Evolutionary conservation across 768 basidiomycete genomes (phyloP), one percentile per base, ranked within the genome.

Genomic region (Mycena metata): DNA sequence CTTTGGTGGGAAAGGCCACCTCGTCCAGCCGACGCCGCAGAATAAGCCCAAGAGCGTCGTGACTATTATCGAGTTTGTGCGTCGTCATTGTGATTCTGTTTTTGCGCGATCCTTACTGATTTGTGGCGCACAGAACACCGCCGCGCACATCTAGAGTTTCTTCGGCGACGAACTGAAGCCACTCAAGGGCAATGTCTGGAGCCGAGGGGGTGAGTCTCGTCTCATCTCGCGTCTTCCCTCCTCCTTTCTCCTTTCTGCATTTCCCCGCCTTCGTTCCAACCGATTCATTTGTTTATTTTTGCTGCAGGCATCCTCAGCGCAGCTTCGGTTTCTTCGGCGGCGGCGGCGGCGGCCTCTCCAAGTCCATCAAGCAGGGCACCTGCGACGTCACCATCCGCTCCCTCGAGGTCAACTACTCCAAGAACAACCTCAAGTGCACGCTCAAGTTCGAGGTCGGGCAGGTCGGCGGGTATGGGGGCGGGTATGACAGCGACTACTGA

Each of bases 11-110:
- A 78, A 79, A 56, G 82, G 83, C 1, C 60, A 58, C 7, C 76
- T 82, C 61, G 76, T 82, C 15, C 81, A 83, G 64, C 82, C 83
- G 15, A 82, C 80, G 26, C 79, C 80, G 30, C 51, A 72, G 30
- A 83, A 83, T 64, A 83, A 83, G 68, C 83, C 83, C 23, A 82
- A 77, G 62, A 79, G 78, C 49, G 76, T 76, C 30, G 83, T 83
- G 15, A 82, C 82, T 6, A 82, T 84, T 56, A 83, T 83, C 24
- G 67, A 78, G 23, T 81, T 80, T 66, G 81, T 82, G 60, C 26
- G 81, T 72, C 39, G 52, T 63, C 23, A 35, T 19, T 5, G 52
- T 30, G 30, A 6, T 30, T 23, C 17, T 5, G 10, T 21, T n/a
- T 9, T 19, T 43, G 2, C 26, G 33, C 36, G 12, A 2, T 5